phyloP scores from a whole-genome alignment of 352 stramenopile genomes.

The Phytophthora pinifolia region DNA sequence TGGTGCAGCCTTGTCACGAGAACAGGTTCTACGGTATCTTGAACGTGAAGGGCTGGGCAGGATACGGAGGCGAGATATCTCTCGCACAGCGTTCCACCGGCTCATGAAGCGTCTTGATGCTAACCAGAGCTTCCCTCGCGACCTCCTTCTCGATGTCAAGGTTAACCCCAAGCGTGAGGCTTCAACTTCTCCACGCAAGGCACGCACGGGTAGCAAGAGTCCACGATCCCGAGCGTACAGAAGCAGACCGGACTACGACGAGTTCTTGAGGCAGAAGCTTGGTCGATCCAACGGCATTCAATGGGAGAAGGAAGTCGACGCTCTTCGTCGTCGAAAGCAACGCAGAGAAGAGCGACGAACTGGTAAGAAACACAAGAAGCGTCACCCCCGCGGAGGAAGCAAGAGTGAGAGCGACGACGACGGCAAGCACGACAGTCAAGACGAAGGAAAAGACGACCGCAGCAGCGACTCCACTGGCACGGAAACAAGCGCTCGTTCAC shows the following conservation, averaged over 20 bases:
- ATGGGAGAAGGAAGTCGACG: constrained; percentile 28
- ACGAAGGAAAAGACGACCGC: constrained; percentile 16
- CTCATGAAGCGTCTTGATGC: constrained; percentile 45
- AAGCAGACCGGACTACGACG: constrained; percentile 50
- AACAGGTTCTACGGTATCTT: constrained; percentile 63
- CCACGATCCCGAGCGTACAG: constrained; percentile 35
- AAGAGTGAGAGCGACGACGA: constrained; percentile 15
- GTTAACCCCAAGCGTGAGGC: not conserved
- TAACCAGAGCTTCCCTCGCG: constrained; percentile 28
- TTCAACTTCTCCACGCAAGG: constrained; percentile 3
- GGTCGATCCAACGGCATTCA: constrained; percentile 13
- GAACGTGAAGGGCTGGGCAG: constrained; percentile 43
- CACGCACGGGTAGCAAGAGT: constrained; percentile 10
- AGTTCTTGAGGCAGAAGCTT: constrained; percentile 33
- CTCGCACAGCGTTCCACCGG: constrained; percentile 33
- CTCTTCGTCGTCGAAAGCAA: constrained; percentile 21
- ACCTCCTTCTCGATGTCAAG: constrained; percentile 25
- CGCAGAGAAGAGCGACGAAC: constrained; percentile 10
- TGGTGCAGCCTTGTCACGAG: constrained; percentile 52
- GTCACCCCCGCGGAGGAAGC: not conserved
- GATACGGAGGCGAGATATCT: constrained; percentile 39
- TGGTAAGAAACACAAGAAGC: constrained; percentile 7
- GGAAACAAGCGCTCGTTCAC: constrained; percentile 2
- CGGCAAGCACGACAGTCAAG: constrained; percentile 19
- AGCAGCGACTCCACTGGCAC: constrained; percentile 14